Percentiles rank a stretch among this genome's conserved stretches.
Conservation (phyloP, 2,329 filamentous ascomycete species). For the Fusarium sp. region DNA sequence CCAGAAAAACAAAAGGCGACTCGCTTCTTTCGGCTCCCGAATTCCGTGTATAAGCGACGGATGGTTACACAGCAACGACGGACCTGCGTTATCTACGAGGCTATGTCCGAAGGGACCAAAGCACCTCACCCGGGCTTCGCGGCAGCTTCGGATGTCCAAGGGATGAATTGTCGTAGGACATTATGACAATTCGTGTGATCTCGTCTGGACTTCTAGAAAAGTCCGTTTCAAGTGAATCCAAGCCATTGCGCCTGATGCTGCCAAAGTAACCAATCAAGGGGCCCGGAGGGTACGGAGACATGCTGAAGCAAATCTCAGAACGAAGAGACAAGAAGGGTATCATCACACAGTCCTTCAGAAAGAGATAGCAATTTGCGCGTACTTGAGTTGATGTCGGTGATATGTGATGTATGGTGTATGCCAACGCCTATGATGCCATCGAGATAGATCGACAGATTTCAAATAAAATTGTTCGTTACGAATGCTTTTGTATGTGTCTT, state of each 20-base stretch:
- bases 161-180: neutral
- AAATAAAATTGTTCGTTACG: too few species aligned
- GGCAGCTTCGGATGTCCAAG: neutral
- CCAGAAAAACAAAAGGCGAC: rapidly evolving
- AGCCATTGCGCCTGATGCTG: too few species aligned
- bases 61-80: neutral
- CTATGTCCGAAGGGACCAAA: neutral
- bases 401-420: too few species aligned
- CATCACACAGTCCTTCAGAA: too few species aligned
- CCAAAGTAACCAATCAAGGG: neutral
- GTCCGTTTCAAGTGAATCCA: too few species aligned
- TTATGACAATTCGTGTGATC: neutral
- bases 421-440: too few species aligned
- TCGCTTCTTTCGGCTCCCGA: constrained; percentile 15
- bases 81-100: neutral
- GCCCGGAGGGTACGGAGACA: neutral
- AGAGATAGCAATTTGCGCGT: too few species aligned
- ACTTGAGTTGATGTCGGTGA: too few species aligned
- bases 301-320: too few species aligned
- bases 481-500: too few species aligned
- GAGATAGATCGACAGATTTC: too few species aligned
- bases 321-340: too few species aligned
- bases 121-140: neutral
- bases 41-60: neutral
- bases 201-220: neutral